These are phyloP conservation scores for Fusarium fujikuroi DNA, from an alignment of 2,329 filamentous ascomycete genomes.

Conservation along the genomic window DNA sequence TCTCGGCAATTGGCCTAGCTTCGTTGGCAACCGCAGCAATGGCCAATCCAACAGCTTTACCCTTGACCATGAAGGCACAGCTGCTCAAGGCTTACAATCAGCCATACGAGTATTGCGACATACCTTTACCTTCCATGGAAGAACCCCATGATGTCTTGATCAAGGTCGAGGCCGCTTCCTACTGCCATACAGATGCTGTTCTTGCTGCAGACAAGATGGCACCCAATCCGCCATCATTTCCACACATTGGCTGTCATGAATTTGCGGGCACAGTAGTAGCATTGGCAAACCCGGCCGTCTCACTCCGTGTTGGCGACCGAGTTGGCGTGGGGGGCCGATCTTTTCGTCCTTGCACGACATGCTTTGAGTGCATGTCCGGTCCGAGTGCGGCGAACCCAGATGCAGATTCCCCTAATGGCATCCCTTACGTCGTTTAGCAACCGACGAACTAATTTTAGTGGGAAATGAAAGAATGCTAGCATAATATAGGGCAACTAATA, in stretches of 20 bases:
- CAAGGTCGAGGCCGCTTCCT: not conserved
- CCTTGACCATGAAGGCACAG: not conserved
- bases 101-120: not conserved
- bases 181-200: not conserved
- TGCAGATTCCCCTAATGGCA: not conserved
- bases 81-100: not conserved
- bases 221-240: not conserved
- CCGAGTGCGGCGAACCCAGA: not conserved
- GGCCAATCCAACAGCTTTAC: not conserved
- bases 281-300: not conserved
- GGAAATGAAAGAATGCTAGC: no score
- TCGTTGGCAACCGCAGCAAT: not conserved
- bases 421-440: no score
- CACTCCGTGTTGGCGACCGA: not conserved
- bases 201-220: not conserved
- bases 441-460: no score
- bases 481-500: no score
- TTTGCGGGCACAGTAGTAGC: not conserved
- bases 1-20: not conserved
- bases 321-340: not conserved
- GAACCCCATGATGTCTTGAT: not conserved
- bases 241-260: not conserved
- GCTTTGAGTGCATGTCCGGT: not conserved
- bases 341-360: not conserved
- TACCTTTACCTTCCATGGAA: not conserved